Evolutionary conservation across 345 rosid species (phyloP).

Genomic region (Luvunga scandens): DNA sequence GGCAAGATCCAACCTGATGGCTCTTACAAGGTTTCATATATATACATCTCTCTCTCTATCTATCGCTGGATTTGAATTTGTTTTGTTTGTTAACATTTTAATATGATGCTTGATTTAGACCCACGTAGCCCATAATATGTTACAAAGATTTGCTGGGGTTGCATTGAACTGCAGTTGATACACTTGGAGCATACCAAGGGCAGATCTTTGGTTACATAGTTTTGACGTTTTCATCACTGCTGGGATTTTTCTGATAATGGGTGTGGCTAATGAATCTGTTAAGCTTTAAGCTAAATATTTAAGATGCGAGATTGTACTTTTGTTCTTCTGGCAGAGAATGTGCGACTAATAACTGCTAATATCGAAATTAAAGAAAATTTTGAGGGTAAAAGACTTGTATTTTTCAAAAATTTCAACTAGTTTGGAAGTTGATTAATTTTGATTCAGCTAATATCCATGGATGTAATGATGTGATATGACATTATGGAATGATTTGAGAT

Average conservation of each 20-base stretch:
- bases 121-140: background rate
- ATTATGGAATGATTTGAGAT: background rate
- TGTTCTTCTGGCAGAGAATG: background rate
- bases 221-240: background rate
- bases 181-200: background rate
- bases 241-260: background rate
- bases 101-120: background rate
- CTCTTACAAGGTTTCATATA: constrained; percentile 64
- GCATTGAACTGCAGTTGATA: background rate
- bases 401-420: background rate
- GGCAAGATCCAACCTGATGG: constrained; percentile 80
- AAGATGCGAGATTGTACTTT: background rate
- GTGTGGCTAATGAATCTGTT: background rate
- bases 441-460: no score
- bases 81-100: background rate
- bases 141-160: background rate
- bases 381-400: background rate
- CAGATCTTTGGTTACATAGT: background rate
- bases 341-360: background rate
- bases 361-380: background rate
- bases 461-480: background rate
- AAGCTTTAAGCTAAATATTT: background rate
- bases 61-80: background rate
- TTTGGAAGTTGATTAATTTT: background rate
- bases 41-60: background rate